Conservation (phyloP, 2,329 filamentous ascomycete species). For the Dryadomyces sulphureus region DNA sequence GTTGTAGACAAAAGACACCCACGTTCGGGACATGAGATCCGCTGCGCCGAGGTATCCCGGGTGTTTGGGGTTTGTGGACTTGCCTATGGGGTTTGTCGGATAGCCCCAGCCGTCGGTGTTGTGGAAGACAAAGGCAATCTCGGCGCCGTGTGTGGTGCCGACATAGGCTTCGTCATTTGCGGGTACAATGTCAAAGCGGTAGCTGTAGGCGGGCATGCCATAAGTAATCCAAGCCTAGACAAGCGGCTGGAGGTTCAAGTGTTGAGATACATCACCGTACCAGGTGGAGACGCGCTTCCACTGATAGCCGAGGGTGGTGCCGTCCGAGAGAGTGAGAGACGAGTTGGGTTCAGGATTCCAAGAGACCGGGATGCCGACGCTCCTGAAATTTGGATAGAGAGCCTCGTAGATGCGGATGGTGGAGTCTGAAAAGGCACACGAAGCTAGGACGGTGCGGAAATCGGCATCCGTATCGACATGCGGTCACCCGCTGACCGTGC, state of each 20-base stretch:
- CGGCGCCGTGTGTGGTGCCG: slow-evolving; percentile 23
- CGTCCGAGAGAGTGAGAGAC: neutral
- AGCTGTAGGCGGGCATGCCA: slow-evolving; percentile 18
- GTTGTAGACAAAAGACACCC: too few species aligned
- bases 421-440: slow-evolving; percentile 1
- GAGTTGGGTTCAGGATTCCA: neutral
- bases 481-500: slow-evolving; percentile 32
- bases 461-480: slow-evolving; percentile 40
- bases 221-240: slow-evolving; percentile 6
- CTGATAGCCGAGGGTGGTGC: neutral
- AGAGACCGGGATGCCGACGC: slow-evolving; percentile 28
- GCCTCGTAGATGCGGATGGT: slow-evolving; percentile 17
- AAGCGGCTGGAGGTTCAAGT: slow-evolving; percentile 1
- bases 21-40: too few species aligned
- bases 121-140: slow-evolving; percentile 39
- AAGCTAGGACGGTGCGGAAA: slow-evolving; percentile 20
- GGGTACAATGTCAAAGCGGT: slow-evolving; percentile 26
- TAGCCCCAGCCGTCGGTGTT: slow-evolving; percentile 34
- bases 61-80: too few species aligned
- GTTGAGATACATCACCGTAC: slow-evolving; percentile 11
- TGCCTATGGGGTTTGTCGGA: too few species aligned
- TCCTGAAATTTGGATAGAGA: slow-evolving; percentile 35
- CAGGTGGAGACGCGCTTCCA: slow-evolving; percentile 2
- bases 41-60: too few species aligned
- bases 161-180: slow-evolving; percentile 13